Conservation (phyloP, 352 stramenopile species). For the Pythium apleroticum region DNA sequence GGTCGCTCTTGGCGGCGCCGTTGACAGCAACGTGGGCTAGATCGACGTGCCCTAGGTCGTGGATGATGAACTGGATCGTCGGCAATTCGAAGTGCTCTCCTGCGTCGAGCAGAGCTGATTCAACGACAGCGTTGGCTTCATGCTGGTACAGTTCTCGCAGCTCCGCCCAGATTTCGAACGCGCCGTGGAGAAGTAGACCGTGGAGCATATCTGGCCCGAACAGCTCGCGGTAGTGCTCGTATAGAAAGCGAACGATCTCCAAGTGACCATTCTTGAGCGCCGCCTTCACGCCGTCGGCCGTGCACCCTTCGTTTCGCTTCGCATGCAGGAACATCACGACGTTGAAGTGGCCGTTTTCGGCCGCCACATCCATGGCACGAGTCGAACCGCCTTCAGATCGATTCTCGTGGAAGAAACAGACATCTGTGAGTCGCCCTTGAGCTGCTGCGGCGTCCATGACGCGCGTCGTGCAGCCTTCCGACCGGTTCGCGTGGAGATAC, state of each 20-base stretch:
- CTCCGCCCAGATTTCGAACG: conserved; percentile 3
- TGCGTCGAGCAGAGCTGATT: background rate
- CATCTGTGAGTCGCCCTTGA: background rate
- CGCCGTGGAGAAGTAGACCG: background rate
- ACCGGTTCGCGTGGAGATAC: background rate
- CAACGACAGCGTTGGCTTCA: background rate
- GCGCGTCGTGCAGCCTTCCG: conserved; percentile 1
- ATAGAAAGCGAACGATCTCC: background rate
- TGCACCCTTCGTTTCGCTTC: conserved; percentile 3
- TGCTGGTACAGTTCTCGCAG: background rate
- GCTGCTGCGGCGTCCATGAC: background rate
- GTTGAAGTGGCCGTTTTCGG: background rate
- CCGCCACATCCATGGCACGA: background rate
- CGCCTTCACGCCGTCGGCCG: background rate
- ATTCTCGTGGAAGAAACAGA: background rate
- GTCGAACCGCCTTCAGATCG: background rate
- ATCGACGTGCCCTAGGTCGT: background rate
- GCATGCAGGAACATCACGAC: background rate
- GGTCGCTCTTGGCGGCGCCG: background rate
- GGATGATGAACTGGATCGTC: conserved; percentile 9
- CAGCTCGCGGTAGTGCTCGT: background rate
- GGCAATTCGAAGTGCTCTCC: background rate
- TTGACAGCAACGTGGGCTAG: background rate
- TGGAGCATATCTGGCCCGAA: conserved; percentile 3
- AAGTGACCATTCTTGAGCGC: background rate